Percentiles rank a stretch among this genome's conserved stretches.
Conservation (phyloP, 148 eudicot species). For the Vaccinium myrtillus region DNA sequence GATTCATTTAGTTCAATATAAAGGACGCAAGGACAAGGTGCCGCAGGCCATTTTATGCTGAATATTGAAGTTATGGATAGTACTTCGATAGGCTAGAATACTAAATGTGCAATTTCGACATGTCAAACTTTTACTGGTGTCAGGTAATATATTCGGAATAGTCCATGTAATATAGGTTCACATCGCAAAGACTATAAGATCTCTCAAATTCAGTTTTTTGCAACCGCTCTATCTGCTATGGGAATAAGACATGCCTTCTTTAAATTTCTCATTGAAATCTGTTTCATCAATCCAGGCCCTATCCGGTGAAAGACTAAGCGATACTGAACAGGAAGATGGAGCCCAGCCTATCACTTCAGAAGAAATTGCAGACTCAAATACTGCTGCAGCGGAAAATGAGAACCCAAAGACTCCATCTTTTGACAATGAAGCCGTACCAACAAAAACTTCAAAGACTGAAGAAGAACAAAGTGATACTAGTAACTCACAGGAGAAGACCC, state of each 20-base stretch:
- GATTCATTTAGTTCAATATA: not conserved
- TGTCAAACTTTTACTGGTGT: not conserved
- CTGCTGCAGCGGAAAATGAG: slow-evolving; percentile 3
- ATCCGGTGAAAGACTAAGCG: slow-evolving; percentile 9
- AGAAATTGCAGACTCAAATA: slow-evolving; percentile 17
- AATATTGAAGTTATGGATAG: not conserved
- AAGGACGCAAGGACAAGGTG: not conserved
- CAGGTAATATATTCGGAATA: not conserved
- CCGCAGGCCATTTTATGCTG: not conserved
- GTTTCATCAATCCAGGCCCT: slow-evolving; percentile 14
- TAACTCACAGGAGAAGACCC: slow-evolving; percentile 29
- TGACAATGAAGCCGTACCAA: slow-evolving; percentile 15
- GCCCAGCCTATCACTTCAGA: slow-evolving; percentile 2
- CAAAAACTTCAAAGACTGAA: slow-evolving; percentile 20
- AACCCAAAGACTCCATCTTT: slow-evolving; percentile 16
- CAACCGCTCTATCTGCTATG: slow-evolving; percentile 1
- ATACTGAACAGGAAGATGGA: slow-evolving; percentile 20
- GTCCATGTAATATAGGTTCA: not conserved
- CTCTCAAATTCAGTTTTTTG: not conserved
- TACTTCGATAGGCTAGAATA: not conserved
- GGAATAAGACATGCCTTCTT: not conserved
- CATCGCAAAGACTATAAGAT: not conserved
- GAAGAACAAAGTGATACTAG: slow-evolving; percentile 28
- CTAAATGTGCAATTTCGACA: not conserved
- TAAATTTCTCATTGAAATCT: slow-evolving; percentile 3